Conservation (phyloP, 2,329 filamentous ascomycete genomes). For the Aspergillus transmontanensis region DNA sequence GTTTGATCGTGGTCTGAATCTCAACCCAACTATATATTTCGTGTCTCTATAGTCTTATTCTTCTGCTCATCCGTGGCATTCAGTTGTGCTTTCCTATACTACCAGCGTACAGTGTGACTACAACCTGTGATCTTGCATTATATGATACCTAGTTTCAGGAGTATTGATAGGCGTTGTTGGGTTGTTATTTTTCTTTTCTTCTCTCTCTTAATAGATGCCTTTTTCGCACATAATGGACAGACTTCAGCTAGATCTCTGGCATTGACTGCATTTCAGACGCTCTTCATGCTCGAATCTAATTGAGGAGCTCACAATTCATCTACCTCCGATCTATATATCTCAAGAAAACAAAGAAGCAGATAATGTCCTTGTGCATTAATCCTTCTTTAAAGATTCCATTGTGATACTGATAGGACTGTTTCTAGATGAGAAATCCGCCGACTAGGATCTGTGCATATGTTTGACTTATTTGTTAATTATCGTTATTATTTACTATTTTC, state of each 20-base stretch:
- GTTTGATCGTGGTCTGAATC: constrained; percentile 11
- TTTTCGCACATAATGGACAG: neutral
- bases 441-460: neutral
- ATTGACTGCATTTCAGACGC: neutral
- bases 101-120: constrained; percentile 37
- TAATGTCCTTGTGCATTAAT: neutral
- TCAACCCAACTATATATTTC: neutral
- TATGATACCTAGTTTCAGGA: constrained; percentile 2
- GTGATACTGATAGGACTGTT: neutral
- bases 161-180: neutral
- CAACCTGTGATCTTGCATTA: constrained; percentile 14
- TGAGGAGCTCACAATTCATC: neutral
- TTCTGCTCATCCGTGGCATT: neutral
- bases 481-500: neutral
- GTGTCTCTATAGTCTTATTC: neutral
- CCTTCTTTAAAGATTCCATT: neutral
- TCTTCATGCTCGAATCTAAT: neutral
- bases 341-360: neutral
- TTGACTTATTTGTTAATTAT: neutral
- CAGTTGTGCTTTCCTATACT: constrained; percentile 11
- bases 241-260: neutral
- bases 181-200: neutral
- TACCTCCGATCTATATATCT: neutral
- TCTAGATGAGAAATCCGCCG: neutral
- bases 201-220: neutral